phyloP scores from a whole-genome alignment of 1,284 basidiomycete genomes.

The Heimioporus retisporus region DNA sequence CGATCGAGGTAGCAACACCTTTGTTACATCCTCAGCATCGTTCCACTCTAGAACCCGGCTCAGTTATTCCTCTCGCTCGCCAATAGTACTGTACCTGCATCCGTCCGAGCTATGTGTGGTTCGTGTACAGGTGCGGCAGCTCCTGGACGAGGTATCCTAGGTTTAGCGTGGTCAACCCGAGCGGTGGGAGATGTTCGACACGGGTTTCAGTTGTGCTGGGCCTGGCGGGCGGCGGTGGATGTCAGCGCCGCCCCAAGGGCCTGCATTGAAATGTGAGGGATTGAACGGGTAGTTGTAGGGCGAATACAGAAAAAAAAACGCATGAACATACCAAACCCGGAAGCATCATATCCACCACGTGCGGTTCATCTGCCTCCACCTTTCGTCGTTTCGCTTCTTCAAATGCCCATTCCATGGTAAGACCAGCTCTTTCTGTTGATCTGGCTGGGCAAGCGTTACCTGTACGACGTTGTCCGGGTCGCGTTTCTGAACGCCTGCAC shows the following conservation, averaged over 20 bases:
- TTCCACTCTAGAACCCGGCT: conserved; percentile 87
- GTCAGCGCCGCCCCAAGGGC: conserved; percentile 92
- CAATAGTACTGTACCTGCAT: conserved; percentile 79
- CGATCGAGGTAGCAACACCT: conserved; percentile 57
- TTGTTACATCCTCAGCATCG: conserved; percentile 88
- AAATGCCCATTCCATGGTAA: conserved; percentile 72
- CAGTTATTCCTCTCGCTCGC: conserved; percentile 97
- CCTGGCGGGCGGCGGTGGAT: conserved; percentile 37
- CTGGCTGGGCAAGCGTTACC: conserved; percentile 48
- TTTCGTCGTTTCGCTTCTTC: conserved; percentile 84
- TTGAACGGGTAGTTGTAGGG: not conserved
- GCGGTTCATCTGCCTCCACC: conserved; percentile 87
- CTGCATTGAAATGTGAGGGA: conserved; percentile 48
- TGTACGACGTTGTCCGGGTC: conserved; percentile 95
- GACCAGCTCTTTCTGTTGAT: too few relatives aligned
- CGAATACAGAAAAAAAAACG: too few relatives aligned
- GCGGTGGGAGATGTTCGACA: conserved; percentile 81
- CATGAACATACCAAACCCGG: conserved; percentile 86
- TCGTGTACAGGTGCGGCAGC: conserved; percentile 95
- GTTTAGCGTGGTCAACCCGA: conserved; percentile 87
- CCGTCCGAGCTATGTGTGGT: conserved; percentile 89
- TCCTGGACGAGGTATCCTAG: conserved; percentile 94
- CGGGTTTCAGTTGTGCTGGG: conserved; percentile 65
- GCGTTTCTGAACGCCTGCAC: conserved; percentile 83
- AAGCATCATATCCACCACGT: conserved; percentile 88